Evolutionary conservation across 441 rosid genomes (phyloP), one percentile per base, ranked within the genome.

Genomic region (Populus hybrid): DNA sequence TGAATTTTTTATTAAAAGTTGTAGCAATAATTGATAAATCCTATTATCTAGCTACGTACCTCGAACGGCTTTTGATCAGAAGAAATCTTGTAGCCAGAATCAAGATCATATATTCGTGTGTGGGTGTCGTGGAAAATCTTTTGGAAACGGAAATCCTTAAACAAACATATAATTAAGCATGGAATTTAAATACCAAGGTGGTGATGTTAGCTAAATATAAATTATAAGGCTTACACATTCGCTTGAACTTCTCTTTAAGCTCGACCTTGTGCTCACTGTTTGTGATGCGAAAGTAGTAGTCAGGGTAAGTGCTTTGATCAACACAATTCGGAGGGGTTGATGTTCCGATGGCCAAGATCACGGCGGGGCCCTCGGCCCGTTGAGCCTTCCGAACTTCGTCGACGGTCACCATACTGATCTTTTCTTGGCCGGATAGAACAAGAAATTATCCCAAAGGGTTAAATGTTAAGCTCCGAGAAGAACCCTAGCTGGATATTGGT

Each of bases 231-330:
- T 65, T 81, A 87, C 88, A 87, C 82, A 87, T 85, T 77, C 88
- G 86, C 81, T 81, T 32, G 79, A 87, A 87, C 42, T 87, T 87
- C 50, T 84, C 76, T 57, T 87, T 87, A 24, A 87, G 87, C n/a
- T 84, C 84, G 0, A 80, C 77, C 77, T 71, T 78, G 74, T 87
- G 87, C 36, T 86, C 87, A 50, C 82, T 82, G 5, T 86, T 86
- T 2, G 88, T 87, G 75, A 85, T 10, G 0, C 87, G 86, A 53
- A 88, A 86, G 18, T 84, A 83, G 10, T 57, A 88, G 32, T 88
- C 90, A 0, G 90, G 84, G 11, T 78, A 88, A 0, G 81, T 57
- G 69, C 79, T 79, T 53, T 86, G 90, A 28, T 83, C 86, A 12
- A 83, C 66, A 53, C 81, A 81, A 16, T 88, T 83, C 0, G 82